Conservation (phyloP, 257 asterid genomes). For the Plantago ovata region DNA sequence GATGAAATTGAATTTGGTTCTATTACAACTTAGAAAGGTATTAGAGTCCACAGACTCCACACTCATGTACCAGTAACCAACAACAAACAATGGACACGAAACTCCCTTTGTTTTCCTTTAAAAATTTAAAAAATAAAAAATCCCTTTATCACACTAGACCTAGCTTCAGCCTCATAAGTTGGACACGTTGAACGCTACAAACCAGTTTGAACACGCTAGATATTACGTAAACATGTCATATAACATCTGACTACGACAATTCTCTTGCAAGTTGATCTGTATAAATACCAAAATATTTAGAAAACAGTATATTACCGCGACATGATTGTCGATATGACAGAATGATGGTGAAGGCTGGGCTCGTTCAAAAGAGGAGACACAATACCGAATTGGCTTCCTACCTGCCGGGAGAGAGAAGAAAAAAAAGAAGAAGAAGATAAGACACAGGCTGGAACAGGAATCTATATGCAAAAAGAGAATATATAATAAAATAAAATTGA, state of each 20-base stretch:
- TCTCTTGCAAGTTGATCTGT: conserved; percentile 20
- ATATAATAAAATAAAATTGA: neutral
- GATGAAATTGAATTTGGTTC: conserved; percentile 3
- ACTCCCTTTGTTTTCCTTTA: too few relatives aligned
- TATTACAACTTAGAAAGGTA: neutral
- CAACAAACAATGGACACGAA: conserved; percentile 12
- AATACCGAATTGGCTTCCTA: conserved; percentile 45
- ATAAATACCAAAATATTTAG: conserved; percentile 8
- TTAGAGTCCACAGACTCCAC: neutral
- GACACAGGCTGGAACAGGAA: conserved; percentile 3
- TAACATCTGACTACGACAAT: conserved; percentile 3
- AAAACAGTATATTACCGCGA: conserved; percentile 50
- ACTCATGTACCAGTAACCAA: conserved; percentile 10
- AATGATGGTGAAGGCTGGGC: conserved; percentile 33
- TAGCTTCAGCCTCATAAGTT: conserved; percentile 16
- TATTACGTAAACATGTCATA: conserved; percentile 7
- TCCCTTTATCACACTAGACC: conserved; percentile 9
- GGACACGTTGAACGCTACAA: conserved; percentile 11
- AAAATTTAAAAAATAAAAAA: too few relatives aligned
- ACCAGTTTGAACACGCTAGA: conserved; percentile 17
- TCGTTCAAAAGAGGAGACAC: conserved; percentile 39
- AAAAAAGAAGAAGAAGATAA: conserved; percentile 10
- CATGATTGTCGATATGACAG: conserved; percentile 55
- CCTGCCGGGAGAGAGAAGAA: conserved; percentile 43
- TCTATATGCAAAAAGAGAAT: conserved; percentile 8